Percentiles rank a stretch among this genome's conserved stretches.
Evolutionary conservation across 2,329 filamentous ascomycete genomes (phyloP).

Genomic region (Phaeophleospora eucalypticola): DNA sequence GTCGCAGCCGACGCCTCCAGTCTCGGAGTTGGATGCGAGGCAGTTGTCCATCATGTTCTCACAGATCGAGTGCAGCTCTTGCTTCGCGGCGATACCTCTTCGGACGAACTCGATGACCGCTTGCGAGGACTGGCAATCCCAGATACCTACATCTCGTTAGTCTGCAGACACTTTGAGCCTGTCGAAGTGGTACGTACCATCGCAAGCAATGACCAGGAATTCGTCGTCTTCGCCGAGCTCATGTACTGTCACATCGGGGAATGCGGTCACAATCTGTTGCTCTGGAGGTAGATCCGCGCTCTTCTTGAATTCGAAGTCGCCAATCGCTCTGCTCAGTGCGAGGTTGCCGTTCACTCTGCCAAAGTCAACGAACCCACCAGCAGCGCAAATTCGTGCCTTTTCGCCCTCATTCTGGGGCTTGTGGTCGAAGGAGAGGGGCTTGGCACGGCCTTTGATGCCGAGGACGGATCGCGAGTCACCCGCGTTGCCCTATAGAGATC

Average conservation of each 20-base stretch:
- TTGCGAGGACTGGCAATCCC: constrained; percentile 99
- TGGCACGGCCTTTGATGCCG: constrained; percentile 93
- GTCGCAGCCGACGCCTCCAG: constrained; percentile 94
- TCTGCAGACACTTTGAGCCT: neutral
- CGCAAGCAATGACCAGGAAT: constrained; percentile 88
- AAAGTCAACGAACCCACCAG: constrained; percentile 97
- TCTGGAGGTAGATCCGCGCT: constrained; percentile 95
- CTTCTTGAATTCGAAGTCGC: constrained; percentile 99
- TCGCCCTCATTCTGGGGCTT: constrained; percentile 98
- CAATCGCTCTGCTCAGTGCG: constrained; percentile 91
- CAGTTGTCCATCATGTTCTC: constrained; percentile 99
- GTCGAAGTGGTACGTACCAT: constrained; percentile 58
- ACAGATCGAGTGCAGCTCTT: constrained; percentile 89
- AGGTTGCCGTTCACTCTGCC: constrained; percentile 98
- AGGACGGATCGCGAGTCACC: constrained; percentile 93
- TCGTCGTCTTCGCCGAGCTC: constrained; percentile 91
- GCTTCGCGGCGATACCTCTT: constrained; percentile 92
- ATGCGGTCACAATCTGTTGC: constrained; percentile 96
- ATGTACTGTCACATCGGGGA: constrained; percentile 88
- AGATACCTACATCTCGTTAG: constrained; percentile 67
- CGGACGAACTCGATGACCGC: constrained; percentile 95
- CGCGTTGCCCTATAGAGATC: too few species aligned
- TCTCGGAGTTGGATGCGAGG: constrained; percentile 94
- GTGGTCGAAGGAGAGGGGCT: constrained; percentile 98
- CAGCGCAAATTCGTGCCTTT: constrained; percentile 91